Base-by-base conservation (phyloP, 352 stramenopile species). In the Phytophthora multivora region DNA sequence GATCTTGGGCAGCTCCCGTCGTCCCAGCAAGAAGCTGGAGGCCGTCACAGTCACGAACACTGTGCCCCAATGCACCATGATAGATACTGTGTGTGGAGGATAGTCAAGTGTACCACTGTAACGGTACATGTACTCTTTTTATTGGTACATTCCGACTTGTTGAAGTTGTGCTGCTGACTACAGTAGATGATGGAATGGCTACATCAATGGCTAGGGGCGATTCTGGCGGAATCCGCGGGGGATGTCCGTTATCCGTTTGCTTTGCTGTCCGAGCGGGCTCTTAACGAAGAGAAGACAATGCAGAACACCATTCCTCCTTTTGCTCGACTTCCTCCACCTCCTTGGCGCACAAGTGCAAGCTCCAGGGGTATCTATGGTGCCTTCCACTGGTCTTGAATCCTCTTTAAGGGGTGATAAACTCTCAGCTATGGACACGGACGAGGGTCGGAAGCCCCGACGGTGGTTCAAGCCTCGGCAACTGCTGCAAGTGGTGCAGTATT, bases 1-100 rank as follows among this genome's bases (percentile, higher is more conserved):
- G 45, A 91, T 66, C 69, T 89, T 88, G 21, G 80, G 84, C 58
- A 93, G 66, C 61, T 93, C 84, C 49, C 85, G 83, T 11, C 82
- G 66, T 1, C 84, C 84, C 18, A 93, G 73, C 36, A 93, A 55
- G 60, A 89, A 90, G 33, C 80, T 76, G 11, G 80, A 70, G 4
- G 79, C 79, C 36, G 83, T 90, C 41, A 93, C 65, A 33, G 77
- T 86, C 57, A 93, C 66, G 33, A 87, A 71, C 15, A 93, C 69
- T 23, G 88, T 75, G 21, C 75, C 83, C 79, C 77, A 90, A 45
- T 75, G 75, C 63, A 93, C 81, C 83, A 93, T 50, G 45, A 21
- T 43, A n/a, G n/a, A n/a, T n/a, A n/a, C n/a, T n/a, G n/a, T 58
- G 45, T 63, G 55, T 63, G 47, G 56, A 42, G 12, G 33, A 16